Percentiles rank a stretch among this genome's conserved stretches.
phyloP scores from a whole-genome alignment of 2,329 filamentous ascomycete species.

The Alternaria metachromatica region DNA sequence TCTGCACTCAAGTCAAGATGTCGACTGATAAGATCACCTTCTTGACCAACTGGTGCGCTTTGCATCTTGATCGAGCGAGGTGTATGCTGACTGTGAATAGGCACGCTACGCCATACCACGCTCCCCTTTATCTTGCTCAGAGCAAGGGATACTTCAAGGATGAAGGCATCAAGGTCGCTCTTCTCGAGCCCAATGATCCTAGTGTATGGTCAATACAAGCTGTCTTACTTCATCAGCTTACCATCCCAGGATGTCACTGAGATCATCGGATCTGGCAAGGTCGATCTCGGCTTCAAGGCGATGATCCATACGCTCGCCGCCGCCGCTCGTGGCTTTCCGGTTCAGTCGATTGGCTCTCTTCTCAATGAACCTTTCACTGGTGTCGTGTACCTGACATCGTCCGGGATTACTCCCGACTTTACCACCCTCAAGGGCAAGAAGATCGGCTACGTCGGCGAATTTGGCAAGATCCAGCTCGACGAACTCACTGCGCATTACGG shows the following conservation, averaged over 20 bases:
- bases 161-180: slow-evolving; percentile 77
- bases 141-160: slow-evolving; percentile 77
- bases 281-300: slow-evolving; percentile 81
- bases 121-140: slow-evolving; percentile 78
- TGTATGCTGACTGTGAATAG: slow-evolving; percentile 51
- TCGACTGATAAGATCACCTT: slow-evolving; percentile 86
- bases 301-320: slow-evolving; percentile 84
- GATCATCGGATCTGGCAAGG: slow-evolving; percentile 77
- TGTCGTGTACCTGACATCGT: slow-evolving; percentile 76
- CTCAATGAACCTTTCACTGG: slow-evolving; percentile 83
- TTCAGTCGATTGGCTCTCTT: slow-evolving; percentile 74
- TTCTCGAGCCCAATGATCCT: slow-evolving; percentile 79
- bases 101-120: slow-evolving; percentile 83
- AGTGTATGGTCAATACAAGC: slow-evolving; percentile 56
- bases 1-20: slow-evolving; percentile 66
- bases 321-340: slow-evolving; percentile 76
- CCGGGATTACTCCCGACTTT: slow-evolving; percentile 78
- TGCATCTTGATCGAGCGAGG: slow-evolving; percentile 2
- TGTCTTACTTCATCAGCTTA: neutral
- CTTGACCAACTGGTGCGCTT: slow-evolving; percentile 76
- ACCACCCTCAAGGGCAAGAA: slow-evolving; percentile 75
- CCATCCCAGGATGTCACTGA: slow-evolving; percentile 72
- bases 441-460: slow-evolving; percentile 81
- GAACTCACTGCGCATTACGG: slow-evolving; percentile 80
- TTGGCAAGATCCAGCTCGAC: slow-evolving; percentile 83